Conservation (phyloP, 2,329 filamentous ascomycete species). For the Zymoseptoria brevis region DNA sequence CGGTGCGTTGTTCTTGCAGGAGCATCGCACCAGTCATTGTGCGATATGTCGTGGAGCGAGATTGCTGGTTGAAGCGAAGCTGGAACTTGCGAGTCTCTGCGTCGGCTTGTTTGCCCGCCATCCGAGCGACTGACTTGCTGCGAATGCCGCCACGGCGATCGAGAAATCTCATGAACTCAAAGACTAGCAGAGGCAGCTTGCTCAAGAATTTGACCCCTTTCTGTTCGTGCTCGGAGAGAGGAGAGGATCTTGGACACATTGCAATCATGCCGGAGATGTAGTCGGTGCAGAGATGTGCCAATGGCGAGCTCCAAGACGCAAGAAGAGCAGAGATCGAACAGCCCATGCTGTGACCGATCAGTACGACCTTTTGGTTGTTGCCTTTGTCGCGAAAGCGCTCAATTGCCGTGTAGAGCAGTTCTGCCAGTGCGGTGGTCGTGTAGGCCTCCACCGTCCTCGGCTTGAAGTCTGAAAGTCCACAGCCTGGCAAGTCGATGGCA, state of each 20-base stretch:
- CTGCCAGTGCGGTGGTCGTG: constrained; percentile 63
- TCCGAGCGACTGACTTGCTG: constrained; percentile 70
- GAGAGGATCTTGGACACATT: constrained; percentile 68
- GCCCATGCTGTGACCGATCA: constrained; percentile 88
- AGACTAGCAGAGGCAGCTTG: constrained; percentile 61
- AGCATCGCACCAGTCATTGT: constrained; percentile 67
- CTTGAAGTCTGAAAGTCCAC: constrained; percentile 69
- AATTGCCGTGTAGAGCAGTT: constrained; percentile 68
- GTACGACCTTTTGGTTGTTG: constrained; percentile 59
- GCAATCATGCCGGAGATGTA: constrained; percentile 69
- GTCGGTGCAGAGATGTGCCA: constrained; percentile 43
- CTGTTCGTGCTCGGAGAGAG: constrained; percentile 34
- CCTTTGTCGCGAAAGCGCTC: constrained; percentile 61
- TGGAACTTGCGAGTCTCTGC: constrained; percentile 60
- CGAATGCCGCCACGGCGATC: constrained; percentile 70
- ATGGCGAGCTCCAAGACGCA: constrained; percentile 51
- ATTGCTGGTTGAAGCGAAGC: constrained; percentile 71
- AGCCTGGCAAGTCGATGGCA: constrained; percentile 84
- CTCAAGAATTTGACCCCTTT: constrained; percentile 50
- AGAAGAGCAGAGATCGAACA: constrained; percentile 68
- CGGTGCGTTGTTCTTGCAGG: constrained; percentile 5
- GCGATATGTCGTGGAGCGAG: constrained; percentile 70
- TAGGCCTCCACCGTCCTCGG: constrained; percentile 71
- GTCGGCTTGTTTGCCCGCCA: constrained; percentile 62
- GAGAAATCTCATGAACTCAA: constrained; percentile 68